These are phyloP conservation scores for Cercospora brassicicola DNA, from an alignment of 2,329 filamentous ascomycete species.

Conservation along the genomic window DNA sequence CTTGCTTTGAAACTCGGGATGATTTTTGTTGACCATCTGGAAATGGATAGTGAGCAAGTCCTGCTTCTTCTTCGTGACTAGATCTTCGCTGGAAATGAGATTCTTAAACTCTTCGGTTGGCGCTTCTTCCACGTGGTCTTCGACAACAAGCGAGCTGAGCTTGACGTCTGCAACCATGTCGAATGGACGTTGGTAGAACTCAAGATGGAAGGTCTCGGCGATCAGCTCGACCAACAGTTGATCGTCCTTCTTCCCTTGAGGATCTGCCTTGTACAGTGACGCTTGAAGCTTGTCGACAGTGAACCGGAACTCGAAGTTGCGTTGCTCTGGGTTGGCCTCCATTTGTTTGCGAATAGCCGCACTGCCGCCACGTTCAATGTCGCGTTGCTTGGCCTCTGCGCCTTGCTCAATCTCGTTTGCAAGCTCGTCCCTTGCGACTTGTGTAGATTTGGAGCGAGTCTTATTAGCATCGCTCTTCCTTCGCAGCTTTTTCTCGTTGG, in stretches of 20 bases:
- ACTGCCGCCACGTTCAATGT: constrained; percentile 48
- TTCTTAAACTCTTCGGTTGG: constrained; percentile 90
- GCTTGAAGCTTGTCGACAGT: constrained; percentile 92
- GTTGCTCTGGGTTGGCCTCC: constrained; percentile 70
- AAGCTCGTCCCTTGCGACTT: constrained; percentile 70
- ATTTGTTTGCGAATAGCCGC: constrained; percentile 27
- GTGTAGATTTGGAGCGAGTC: constrained; percentile 69
- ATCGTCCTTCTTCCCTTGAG: constrained; percentile 72
- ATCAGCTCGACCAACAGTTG: constrained; percentile 85
- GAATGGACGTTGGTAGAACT: constrained; percentile 83
- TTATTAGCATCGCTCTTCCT: constrained; percentile 48
- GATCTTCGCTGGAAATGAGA: constrained; percentile 88
- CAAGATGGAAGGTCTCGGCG: constrained; percentile 81
- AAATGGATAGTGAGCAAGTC: constrained; percentile 88
- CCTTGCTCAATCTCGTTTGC: constrained; percentile 65
- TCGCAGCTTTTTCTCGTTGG: constrained; percentile 39
- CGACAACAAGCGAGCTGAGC: constrained; percentile 80
- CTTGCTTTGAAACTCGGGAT: constrained; percentile 86
- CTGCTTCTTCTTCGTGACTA: constrained; percentile 66
- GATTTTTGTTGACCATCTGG: constrained; percentile 76
- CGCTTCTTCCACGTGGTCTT: constrained; percentile 90
- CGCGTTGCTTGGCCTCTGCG: constrained; percentile 56
- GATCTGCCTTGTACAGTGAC: constrained; percentile 84
- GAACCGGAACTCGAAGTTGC: constrained; percentile 95
- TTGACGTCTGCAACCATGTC: constrained; percentile 93